These are phyloP conservation scores for Phycomyces nitens DNA, from an alignment of 192 early-diverging fungal genomes.

Conservation along the genomic window DNA sequence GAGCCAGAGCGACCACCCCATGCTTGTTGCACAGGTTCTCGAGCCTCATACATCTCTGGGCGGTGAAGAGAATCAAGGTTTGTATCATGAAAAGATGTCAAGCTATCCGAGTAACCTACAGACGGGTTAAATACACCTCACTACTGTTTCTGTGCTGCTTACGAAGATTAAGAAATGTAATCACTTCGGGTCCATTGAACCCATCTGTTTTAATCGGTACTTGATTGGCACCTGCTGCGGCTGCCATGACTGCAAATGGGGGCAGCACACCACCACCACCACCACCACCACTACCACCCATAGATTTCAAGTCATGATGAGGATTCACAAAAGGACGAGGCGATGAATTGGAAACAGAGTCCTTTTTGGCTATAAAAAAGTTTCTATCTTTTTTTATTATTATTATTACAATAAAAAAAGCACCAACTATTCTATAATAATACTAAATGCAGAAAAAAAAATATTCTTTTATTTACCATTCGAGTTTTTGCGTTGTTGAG, in stretches of 20 bases:
- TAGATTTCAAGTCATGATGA: too few relatives aligned
- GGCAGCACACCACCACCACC: neutral
- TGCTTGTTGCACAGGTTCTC: neutral
- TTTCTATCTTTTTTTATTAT: too few relatives aligned
- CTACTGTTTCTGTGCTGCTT: too few relatives aligned
- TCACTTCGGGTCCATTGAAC: neutral
- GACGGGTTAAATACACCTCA: too few relatives aligned
- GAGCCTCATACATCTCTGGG: neutral
- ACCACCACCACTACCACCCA: neutral
- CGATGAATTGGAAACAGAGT: too few relatives aligned
- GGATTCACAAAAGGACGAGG: too few relatives aligned
- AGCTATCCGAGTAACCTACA: neutral
- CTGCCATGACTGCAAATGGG: conserved; percentile 2
- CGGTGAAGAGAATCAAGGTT: neutral
- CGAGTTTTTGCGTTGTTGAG: too few relatives aligned
- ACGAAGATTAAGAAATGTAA: neutral
- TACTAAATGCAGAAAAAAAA: too few relatives aligned
- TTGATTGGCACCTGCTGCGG: neutral
- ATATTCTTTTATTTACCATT: too few relatives aligned
- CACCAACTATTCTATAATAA: too few relatives aligned
- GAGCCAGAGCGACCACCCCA: neutral
- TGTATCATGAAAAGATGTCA: neutral
- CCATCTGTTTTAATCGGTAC: neutral
- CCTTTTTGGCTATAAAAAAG: too few relatives aligned
- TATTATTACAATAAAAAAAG: too few relatives aligned